Base-by-base conservation (phyloP, 495 filamentous ascomycete species). In the Choiromyces venosus region DNA sequence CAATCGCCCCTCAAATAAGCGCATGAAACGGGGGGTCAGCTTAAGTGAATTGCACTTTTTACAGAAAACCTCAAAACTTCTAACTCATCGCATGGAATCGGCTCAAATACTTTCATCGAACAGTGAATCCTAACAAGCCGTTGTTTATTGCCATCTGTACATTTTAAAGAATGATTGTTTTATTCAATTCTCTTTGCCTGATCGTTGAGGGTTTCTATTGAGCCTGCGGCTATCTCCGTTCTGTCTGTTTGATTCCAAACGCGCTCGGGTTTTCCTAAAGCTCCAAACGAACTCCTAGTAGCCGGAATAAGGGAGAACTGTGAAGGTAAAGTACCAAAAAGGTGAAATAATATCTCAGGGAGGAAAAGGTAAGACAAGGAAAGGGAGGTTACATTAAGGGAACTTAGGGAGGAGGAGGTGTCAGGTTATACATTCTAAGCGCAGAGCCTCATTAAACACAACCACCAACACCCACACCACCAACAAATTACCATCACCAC, bases 401-500 rank as follows among this genome's bases (percentile, higher is more conserved):
- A 46, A 46, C 42, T n/a, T 5, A 19, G 18, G 18, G 42, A 46
- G 42, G 42, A 46, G 42, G 42, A n/a, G n/a, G n/a, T n/a, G n/a
- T n/a, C n/a, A n/a, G n/a, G n/a, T n/a, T 10, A 16, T 42, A 42
- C 40, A 42, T 42, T 10, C 52, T 33, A 33, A 61, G 52, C 25
- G 52, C 52, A 61, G 52, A 61, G 52, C 52, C 52, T 61, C 52
- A 61, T 33, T 61, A 33, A 33, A 61, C 52, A 16, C 52, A 61
- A 61, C 52, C 52, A 33, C 52, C 52, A 61, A 46, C 52, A 61
- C 52, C 25, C 52, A 33, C 25, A 16, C 25, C 52, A 12, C 52
- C 52, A 61, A 61, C 52, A 16, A 33, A 10, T 61, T 61, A 61
- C 52, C 52, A 61, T 61, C 52, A 61, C 52, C 52, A 61, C 52